Conservation (phyloP, 2,329 filamentous ascomycete species). For the Paraconiothyrium brasiliense region DNA sequence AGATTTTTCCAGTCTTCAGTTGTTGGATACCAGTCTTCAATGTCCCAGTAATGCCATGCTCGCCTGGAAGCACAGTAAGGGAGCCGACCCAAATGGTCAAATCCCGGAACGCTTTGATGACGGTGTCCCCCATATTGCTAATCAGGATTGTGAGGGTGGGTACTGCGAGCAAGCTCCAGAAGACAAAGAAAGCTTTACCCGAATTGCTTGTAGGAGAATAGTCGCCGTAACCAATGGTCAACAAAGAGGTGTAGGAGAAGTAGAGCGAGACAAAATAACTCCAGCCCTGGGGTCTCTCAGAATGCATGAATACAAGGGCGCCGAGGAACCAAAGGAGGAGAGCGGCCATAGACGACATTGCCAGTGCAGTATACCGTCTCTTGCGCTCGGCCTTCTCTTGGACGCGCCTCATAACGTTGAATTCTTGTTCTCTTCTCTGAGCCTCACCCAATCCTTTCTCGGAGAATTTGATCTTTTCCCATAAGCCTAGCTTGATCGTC, state of each 20-base stretch:
- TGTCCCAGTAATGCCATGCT: conserved; percentile 51
- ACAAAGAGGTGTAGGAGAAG: conserved; percentile 62
- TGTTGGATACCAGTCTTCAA: conserved; percentile 41
- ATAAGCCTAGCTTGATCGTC: conserved; percentile 55
- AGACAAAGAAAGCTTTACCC: conserved; percentile 65
- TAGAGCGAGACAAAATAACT: conserved; percentile 63
- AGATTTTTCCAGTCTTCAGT: conserved; percentile 34
- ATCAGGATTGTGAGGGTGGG: conserved; percentile 65
- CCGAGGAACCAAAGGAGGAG: conserved; percentile 58
- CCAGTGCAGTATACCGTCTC: conserved; percentile 53
- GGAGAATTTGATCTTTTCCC: conserved; percentile 53
- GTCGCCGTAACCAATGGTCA: conserved; percentile 67
- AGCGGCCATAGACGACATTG: conserved; percentile 50
- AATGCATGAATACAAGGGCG: conserved; percentile 59
- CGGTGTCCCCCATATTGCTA: conserved; percentile 64
- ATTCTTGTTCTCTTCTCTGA: conserved; percentile 59
- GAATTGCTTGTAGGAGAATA: conserved; percentile 58
- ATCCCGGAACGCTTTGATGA: conserved; percentile 64
- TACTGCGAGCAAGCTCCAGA: conserved; percentile 65
- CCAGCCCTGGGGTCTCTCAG: conserved; percentile 59
- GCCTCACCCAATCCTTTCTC: conserved; percentile 50
- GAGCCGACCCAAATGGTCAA: conserved; percentile 65
- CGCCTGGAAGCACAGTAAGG: conserved; percentile 63
- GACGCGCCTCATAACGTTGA: conserved; percentile 53
- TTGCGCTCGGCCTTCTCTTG: conserved; percentile 48